Percentiles rank a stretch among this genome's conserved stretches.
Conservation (phyloP, 352 stramenopile genomes). For the Phytophthora nicotianae region DNA sequence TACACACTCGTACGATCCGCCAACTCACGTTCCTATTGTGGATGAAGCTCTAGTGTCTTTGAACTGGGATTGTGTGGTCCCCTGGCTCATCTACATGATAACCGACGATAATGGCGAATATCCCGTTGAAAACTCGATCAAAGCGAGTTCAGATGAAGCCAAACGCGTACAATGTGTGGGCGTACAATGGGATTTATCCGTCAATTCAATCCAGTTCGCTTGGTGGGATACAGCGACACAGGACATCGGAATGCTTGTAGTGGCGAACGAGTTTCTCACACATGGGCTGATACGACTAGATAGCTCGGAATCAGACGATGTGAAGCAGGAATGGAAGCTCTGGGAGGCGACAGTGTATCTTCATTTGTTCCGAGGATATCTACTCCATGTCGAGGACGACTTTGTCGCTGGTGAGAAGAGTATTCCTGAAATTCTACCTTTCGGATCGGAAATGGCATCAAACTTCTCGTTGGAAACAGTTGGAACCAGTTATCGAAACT, state of each 20-base stretch:
- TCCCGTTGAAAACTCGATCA: neutral
- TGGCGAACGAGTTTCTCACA: slow-evolving; percentile 60
- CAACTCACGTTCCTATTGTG: slow-evolving; percentile 43
- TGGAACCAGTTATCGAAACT: slow-evolving; percentile 64
- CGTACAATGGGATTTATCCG: slow-evolving; percentile 68
- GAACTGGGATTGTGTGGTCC: slow-evolving; percentile 79
- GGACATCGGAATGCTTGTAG: slow-evolving; percentile 52
- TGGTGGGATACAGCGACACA: slow-evolving; percentile 75
- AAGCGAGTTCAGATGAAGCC: neutral
- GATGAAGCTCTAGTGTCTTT: slow-evolving; percentile 58
- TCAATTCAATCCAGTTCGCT: slow-evolving; percentile 59
- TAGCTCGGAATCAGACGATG: neutral
- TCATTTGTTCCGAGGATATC: slow-evolving; percentile 58
- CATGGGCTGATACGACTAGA: slow-evolving; percentile 42
- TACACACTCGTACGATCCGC: slow-evolving; percentile 10
- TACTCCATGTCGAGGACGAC: slow-evolving; percentile 42
- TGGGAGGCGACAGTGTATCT: slow-evolving; percentile 69
- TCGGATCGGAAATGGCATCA: slow-evolving; percentile 34
- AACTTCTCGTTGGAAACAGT: slow-evolving; percentile 71
- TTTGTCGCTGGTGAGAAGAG: slow-evolving; percentile 9
- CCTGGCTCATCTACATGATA: slow-evolving; percentile 55
- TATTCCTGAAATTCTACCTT: slow-evolving; percentile 30
- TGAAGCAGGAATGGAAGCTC: slow-evolving; percentile 38
- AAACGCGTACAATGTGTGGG: slow-evolving; percentile 42
- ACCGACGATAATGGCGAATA: slow-evolving; percentile 49